Base-by-base conservation (phyloP, 2,329 filamentous ascomycete genomes). In the Aspergillus amoenus region DNA sequence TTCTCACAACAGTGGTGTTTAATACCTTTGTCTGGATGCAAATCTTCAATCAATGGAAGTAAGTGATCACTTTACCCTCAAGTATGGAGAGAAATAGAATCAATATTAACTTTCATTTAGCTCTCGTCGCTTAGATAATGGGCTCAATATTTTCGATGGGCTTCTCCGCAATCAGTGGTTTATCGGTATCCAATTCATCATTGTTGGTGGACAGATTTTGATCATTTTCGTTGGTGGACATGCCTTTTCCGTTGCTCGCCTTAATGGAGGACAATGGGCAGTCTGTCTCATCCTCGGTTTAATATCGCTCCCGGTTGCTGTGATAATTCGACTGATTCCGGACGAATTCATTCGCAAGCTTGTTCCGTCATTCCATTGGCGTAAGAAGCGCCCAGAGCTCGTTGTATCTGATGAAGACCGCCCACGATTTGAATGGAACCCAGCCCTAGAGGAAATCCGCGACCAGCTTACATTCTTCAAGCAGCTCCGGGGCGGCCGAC, bases 221-320 rank as follows among this genome's bases (percentile, higher is more conserved):
- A 91, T 91, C 66, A 80, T 91, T 57, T 88, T 88, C 64, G 81
- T 89, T 57, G 88, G 88, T 61, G 87, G 88, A 6, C 75, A 79
- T 27, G 88, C 87, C 0, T 90, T 91, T 68, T 82, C 84, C 11
- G 85, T 88, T 1, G 75, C 74, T 7, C 80, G 79, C 1, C 78
- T 90, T 54, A 82, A 82, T n/a, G 86, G 84, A 21, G 73, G 80
- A 5, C 85, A 90, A 61, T 91, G 88, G 88, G 88, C 79, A 6
- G 85, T 87, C 73, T 89, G 86, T 32, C 78, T 91, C 55, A 79
- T 90, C 1, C 81, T 91, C 27, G 88, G 88, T 27, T 76, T 83
- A 18, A 68, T 91, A 12, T 87, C 87, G 0, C 75, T 91, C n/a
- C 87, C 87, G 0, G 76, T 90, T n/a, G 84, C 80, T 45, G 74